Evolutionary conservation across 2,329 filamentous ascomycete species (phyloP), one percentile per base, ranked within the genome.

Genomic region (Juglanconis sp.): DNA sequence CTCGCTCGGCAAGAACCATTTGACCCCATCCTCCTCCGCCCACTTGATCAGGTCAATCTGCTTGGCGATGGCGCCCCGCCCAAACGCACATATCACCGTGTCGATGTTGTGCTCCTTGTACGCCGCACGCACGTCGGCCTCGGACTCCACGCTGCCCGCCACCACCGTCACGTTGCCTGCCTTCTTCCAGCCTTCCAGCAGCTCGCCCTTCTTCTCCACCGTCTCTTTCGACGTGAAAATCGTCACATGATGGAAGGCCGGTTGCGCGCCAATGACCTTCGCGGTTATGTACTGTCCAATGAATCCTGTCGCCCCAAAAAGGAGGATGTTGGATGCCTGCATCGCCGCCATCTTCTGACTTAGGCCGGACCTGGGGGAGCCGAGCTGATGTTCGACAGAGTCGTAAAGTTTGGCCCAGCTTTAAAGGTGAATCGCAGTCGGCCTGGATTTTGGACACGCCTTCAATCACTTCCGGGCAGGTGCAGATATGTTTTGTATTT

Each of bases 1-100:
- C 69, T 90, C 87, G 7, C 84, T 87, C 0, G 87, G 87, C 64
- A 88, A 82, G 74, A 90, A 88, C 76, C 83, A 83, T 63, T 81
- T 79, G 36, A 90, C 81, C 31, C 73, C 78, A 2, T 74, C 70
- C 56, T 77, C 71, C 44, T 84, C 82, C 11, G 87, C 87, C 31
- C 87, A 75, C 48, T 75, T 75, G 55, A 91, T 80, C n/a, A 90
- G 78, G 3, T 80, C 74, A 59, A 87, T 81, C 67, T 91, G 88
- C 8, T 79, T 72, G 30, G 80, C 77, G 15, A 91, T 81, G 0
- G 81, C 84, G n/a, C 78, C 79, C 54, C 88, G 79, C 3, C 88
- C 88, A 1, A 91, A 77, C 2, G 84, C 83, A 24, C 83, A 87
- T 53, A 91, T 74, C 47, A 90, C 77, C 0, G 87, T 90, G 69